A percentile compares a stretch with the other conserved stretches of the same genome.
These are phyloP conservation scores for Candida pseudofarinosa DNA, from an alignment of 805 yeast species.

Conservation along the genomic window DNA sequence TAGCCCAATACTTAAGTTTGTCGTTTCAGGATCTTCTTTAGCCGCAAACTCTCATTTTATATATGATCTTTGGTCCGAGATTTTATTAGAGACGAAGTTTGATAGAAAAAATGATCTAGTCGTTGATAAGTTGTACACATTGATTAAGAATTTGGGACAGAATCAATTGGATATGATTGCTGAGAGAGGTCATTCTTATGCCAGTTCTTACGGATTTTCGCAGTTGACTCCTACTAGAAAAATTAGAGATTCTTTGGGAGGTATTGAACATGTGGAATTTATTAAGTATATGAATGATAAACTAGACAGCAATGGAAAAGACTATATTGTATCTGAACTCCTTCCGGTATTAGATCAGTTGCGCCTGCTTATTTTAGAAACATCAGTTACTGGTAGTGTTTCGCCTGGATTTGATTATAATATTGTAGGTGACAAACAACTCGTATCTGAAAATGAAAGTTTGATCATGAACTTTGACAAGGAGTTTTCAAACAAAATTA, in stretches of 20 bases:
- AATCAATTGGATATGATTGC: constrained; percentile 78
- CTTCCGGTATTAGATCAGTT: constrained; percentile 61
- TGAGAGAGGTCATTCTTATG: constrained; percentile 84
- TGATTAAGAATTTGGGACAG: constrained; percentile 70
- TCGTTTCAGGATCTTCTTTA: constrained; percentile 65
- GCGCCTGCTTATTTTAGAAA: constrained; percentile 37
- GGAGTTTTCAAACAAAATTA: constrained; percentile 4
- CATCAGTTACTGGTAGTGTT: constrained; percentile 17
- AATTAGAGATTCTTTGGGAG: constrained; percentile 60
- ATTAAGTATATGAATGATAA: constrained; percentile 54
- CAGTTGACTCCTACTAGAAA: constrained; percentile 56
- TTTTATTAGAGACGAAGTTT: constrained; percentile 69
- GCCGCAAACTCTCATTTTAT: constrained; percentile 58
- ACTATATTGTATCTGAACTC: constrained; percentile 41
- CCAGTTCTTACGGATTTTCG: constrained; percentile 64
- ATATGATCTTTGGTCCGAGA: constrained; percentile 61
- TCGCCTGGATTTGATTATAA: constrained; percentile 41
- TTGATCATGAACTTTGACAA: constrained; percentile 31
- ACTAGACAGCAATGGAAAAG: constrained; percentile 38
- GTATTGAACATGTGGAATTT: constrained; percentile 75
- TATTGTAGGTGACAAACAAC: constrained; percentile 54
- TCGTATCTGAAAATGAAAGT: constrained; percentile 31
- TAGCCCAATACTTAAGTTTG: constrained; percentile 49
- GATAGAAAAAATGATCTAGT: constrained; percentile 36
- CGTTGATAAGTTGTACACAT: constrained; percentile 62